Evolutionary conservation across 352 stramenopile genomes (phyloP), one percentile per base, ranked within the genome.

Genomic region (Phytophthora lateralis): DNA sequence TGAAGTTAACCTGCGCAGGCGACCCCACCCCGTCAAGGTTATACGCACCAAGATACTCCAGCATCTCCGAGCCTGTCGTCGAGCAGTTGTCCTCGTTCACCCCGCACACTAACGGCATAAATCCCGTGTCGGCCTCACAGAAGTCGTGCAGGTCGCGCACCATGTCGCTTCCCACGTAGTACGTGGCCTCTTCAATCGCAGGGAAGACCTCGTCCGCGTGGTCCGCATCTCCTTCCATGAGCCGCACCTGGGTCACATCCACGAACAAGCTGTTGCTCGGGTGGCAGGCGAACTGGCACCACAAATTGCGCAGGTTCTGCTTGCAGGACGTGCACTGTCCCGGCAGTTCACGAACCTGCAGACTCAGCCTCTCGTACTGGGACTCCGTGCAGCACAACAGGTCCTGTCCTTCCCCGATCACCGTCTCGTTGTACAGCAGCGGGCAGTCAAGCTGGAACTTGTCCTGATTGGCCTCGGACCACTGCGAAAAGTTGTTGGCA

Each of bases 251-350:
- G 2, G 75, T 73, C 17, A 89, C 76, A 10, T 92, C 78, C 44
- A 94, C 63, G 42, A 90, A 94, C 63, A 88, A 66, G 41, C 78
- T 88, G 62, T 94, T 91, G 66, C 63, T 94, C 9, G 85, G 85
- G 57, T 88, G 84, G 59, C 85, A 94, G 6, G 80, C 80, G 50
- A 88, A 90, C 45, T 92, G 83, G 65, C 83, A 94, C 81, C 81
- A 93, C 35, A 92, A 61, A 52, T 92, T 91, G 47, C 76, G 78
- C 50, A 91, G 55, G 43, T 91, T 91, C 47, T 88, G 64, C 65
- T 89, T 88, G 60, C 83, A 94, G 10, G 81, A 73, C 17, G 81
- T 73, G 58, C 85, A 93, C 21, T 82, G 65, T 5, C 74, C 80
- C 2, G 69, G 69, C 32, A 93, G 69, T 67, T 85, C 52, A n/a